Percentiles rank a stretch among this genome's conserved stretches.
These are phyloP conservation scores for Pyrenophora teres DNA, from an alignment of 2,329 filamentous ascomycete genomes.

Conservation along the genomic window DNA sequence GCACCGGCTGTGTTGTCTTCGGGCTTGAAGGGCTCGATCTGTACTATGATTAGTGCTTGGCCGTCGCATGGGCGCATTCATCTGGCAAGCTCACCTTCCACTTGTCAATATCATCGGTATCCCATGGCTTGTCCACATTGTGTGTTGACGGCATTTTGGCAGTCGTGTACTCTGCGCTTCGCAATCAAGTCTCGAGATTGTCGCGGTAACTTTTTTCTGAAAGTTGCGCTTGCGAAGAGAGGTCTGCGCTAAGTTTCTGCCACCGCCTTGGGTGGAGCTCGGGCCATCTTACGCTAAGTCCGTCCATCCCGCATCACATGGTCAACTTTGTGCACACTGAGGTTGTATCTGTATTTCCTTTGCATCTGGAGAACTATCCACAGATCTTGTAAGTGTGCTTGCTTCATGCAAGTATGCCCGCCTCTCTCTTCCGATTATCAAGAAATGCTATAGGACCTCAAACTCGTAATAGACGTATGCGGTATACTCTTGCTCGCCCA, in stretches of 20 bases:
- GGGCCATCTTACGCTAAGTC: background rate
- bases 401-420: background rate
- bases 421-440: background rate
- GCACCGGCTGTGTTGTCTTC: conserved; percentile 84
- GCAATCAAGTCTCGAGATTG: background rate
- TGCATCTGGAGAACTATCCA: background rate
- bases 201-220: conserved; percentile 18
- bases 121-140: conserved; percentile 77
- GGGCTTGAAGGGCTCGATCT: conserved; percentile 81
- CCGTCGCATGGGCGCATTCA: background rate
- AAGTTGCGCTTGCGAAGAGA: conserved; percentile 10
- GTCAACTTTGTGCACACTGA: too few relatives aligned
- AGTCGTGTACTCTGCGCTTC: background rate
- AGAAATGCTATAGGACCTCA: conserved; percentile 61
- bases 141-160: conserved; percentile 80
- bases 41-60: conserved; percentile 10
- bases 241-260: conserved; percentile 9
- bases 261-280: conserved; percentile 6
- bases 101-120: conserved; percentile 94
- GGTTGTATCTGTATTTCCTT: too few relatives aligned
- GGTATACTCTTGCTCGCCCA: conserved; percentile 83
- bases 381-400: background rate
- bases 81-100: conserved; percentile 68
- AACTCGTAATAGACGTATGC: conserved; percentile 98
- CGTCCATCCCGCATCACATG: background rate